Base-by-base conservation (phyloP, 768 basidiomycete genomes). In the Suillus paluster region DNA sequence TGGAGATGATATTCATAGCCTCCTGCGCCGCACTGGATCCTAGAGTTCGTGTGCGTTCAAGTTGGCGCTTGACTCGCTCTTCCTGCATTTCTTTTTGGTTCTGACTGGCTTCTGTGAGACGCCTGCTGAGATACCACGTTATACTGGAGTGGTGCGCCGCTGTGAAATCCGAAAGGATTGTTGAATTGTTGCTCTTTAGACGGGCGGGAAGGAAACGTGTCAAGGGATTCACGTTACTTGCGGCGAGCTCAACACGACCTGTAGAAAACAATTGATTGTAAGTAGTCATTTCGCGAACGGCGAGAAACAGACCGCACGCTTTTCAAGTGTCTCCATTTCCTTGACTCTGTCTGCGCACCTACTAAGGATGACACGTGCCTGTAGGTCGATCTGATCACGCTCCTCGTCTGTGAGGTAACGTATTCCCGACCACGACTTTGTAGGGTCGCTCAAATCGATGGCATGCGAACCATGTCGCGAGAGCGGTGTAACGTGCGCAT, bases 111-210 rank as follows among this genome's bases (percentile, higher is more conserved):
- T 91, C 86, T 0, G 94, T 84, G 41, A 99, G 82, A 42, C 91
- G 85, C 56, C 90, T 83, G 71, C 85, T 90, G 60, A 99, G 86
- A 76, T 89, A 96, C 90, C 95, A 95, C 14, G 94, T 92, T 66
- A 99, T 86, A 68, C 91, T 86, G n/a, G 94, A 84, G 69, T 93
- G 93, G 73, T 99, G 97, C 5, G 94, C 94, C n/a, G 94, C 89
- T 34, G 86, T 73, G 66, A 92, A 82, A 69, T 91, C 88, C 59
- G 92, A 88, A 17, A 71, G 64, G 44, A 57, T 66, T 30, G 67
- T 63, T 27, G 87, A 83, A 27, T 86, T 78, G 71, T 87, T 84
- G 68, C 85, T 85, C 41, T 84, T 74, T 50, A 96, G 79, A 56
- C 91, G 85, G 34, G 86, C 79, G 38, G 92, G 92, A 39, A 97